These are phyloP conservation scores for Elsinoe arachidis DNA, from an alignment of 2,329 filamentous ascomycete genomes.

Conservation along the genomic window DNA sequence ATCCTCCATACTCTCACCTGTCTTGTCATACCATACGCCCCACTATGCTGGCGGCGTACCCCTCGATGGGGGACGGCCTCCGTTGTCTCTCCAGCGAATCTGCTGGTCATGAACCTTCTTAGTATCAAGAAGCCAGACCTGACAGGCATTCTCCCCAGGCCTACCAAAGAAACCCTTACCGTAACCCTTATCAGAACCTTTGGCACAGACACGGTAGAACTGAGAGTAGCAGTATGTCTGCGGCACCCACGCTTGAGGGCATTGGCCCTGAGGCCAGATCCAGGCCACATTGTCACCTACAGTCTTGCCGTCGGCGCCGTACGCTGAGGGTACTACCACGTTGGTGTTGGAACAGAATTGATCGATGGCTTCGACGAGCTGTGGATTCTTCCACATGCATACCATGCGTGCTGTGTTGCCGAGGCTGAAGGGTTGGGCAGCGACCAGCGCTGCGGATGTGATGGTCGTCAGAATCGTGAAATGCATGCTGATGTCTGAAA, in stretches of 20 bases:
- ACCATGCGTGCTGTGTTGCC: slow-evolving; percentile 20
- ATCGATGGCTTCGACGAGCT: slow-evolving; percentile 6
- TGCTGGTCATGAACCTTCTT: slow-evolving; percentile 4
- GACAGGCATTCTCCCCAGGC: neutral
- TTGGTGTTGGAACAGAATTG: slow-evolving; percentile 1
- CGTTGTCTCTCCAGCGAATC: slow-evolving; percentile 1
- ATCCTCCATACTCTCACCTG: slow-evolving; percentile 7
- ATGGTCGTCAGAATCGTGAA: neutral
- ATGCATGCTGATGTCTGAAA: neutral
- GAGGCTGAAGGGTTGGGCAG: slow-evolving; percentile 24
- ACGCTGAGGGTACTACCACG: neutral
- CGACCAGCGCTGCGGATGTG: neutral
- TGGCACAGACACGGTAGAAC: neutral
- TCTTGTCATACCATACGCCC: neutral
- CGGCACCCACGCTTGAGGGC: neutral
- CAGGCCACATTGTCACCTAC: neutral
- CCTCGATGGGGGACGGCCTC: neutral
- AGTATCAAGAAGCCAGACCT: slow-evolving; percentile 5
- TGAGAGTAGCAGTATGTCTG: slow-evolving; percentile 4
- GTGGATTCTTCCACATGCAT: slow-evolving; percentile 4
- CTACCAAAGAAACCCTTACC: slow-evolving; percentile 3
- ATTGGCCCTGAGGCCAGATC: slow-evolving; percentile 6
- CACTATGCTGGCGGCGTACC: neutral
- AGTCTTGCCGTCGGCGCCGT: slow-evolving; percentile 6
- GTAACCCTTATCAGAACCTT: neutral